Evolutionary conservation across 495 filamentous ascomycete genomes (phyloP), one percentile per base, ranked within the genome.

Genomic region (Aspergillus baeticus): DNA sequence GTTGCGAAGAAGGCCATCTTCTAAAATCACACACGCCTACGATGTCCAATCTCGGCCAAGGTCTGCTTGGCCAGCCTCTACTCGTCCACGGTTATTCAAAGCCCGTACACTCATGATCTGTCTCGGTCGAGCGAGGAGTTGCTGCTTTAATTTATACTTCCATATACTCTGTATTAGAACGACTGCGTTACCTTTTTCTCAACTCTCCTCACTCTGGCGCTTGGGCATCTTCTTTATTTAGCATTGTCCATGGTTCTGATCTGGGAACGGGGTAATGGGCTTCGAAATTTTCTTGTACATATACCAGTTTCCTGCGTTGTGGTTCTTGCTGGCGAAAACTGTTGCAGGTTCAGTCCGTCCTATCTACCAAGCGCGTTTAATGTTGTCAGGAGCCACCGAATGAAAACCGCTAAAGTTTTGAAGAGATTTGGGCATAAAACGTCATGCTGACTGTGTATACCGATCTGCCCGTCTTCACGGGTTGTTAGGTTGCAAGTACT

Each of bases 1-100:
- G 74, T 87, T 18, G 75, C 80, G 38, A 76, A 80, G 59, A 82
- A 81, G 65, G 76, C 82, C 23, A 39, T 87, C 33, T 77, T 87
- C 59, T 82, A 77, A 71, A 66, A n/a, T n/a, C 49, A 35, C 58
- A 56, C 48, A 44, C 46, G 51, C 36, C 26, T 62, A 51, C 59
- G 57, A 55, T 52, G 52, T 54, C 37, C 51, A 38, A 35, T 22
- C 15, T 52, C 17, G 33, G 21, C 21, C 39, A 41, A 55, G 41
- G 21, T 21, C 26, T 37, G 29, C 53, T 21, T 15, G 15, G 62
- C 59, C 50, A 56, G n/a, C 48, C 31, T 21, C 26, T 37, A 35
- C 53, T 21, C 21, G 15, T 63, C 59, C 50, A 56, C 51, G 51
- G 44, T 67, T 54, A 56, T 58, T 55, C 61, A 58, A 68, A 62